These are phyloP conservation scores for Daldinia childiae DNA, from an alignment of 495 filamentous ascomycete genomes.

Conservation along the genomic window DNA sequence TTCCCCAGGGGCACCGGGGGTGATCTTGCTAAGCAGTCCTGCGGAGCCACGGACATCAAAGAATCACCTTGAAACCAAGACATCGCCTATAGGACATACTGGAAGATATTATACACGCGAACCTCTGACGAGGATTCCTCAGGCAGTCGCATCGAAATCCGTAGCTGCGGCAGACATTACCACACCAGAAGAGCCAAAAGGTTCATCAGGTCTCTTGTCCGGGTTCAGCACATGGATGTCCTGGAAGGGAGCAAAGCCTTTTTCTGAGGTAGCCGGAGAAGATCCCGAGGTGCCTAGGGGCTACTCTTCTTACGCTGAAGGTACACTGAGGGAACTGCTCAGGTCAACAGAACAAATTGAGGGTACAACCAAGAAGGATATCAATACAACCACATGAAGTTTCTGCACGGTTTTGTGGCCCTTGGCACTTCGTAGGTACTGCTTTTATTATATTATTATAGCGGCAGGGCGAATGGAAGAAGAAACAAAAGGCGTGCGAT, in stretches of 20 bases:
- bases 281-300: background rate
- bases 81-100: constrained; percentile 5
- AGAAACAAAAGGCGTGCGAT: background rate
- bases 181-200: constrained; percentile 12
- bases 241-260: constrained; percentile 12
- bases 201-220: constrained; percentile 2
- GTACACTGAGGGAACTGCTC: constrained; percentile 18
- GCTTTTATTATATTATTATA: background rate
- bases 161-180: constrained; percentile 7
- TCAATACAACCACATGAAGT: background rate
- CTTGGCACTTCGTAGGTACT: background rate
- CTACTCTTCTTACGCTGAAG: constrained; percentile 23
- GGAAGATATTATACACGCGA: constrained; percentile 13
- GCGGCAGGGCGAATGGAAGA: background rate
- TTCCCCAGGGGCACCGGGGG: background rate
- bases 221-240: constrained; percentile 20
- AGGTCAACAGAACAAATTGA: constrained; percentile 1
- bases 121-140: constrained; percentile 17
- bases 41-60: constrained; percentile 22
- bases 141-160: constrained; percentile 10
- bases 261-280: background rate
- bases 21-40: constrained; percentile 9
- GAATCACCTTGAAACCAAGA: constrained; percentile 33
- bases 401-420: background rate
- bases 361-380: background rate